Base-by-base conservation (phyloP, 2,329 filamentous ascomycete genomes). In the Fusarium sp. region DNA sequence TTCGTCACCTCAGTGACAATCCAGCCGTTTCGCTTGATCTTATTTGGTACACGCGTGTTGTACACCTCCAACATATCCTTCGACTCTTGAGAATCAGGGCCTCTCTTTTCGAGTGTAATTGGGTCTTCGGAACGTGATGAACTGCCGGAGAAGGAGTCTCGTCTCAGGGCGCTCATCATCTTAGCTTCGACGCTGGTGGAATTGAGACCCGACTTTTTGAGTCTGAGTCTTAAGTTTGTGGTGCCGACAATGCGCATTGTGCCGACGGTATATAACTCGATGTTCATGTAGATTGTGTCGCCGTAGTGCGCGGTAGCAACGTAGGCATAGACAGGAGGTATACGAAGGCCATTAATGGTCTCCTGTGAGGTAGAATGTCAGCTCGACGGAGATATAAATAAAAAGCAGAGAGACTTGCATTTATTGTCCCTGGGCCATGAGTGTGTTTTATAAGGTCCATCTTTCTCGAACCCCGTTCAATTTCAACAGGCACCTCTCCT, bases 311-410 rank as follows among this genome's bases (percentile, higher is more conserved):
- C 35, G 17, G 67, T 44, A 9, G 42, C 37, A 5, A 78, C 59
- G 32, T 67, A 72, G 7, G 73, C 77, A 17, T 79, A 73, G 12
- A 80, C 42, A 23, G 73, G 71, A 17, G 78, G 72, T 26, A 37
- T 53, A 26, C 71, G 73, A 4, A 54, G 55, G 2, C 78, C 77
- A 2, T 70, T 65, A n/a, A 73, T 49, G 12, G 77, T 79, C 58
- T 70, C 41, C 77, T 80, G 23, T 30, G 18, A 23, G 8, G 12
- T 11, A 8, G 12, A 38, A 11, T 20, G 52, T 73, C 23, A 58
- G 53, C 15, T 27, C 50, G 20, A 11, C 12, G 8, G 27, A 18
- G 6, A 15, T 49, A 3, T 37, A 18, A 35, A 20, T 10, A 23
- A n/a, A 6, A 18, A n/a, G 12, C 13, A 27, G 11, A 15, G 14